phyloP scores from a whole-genome alignment of 2,329 filamentous ascomycete genomes.

The Seiridium unicorne region DNA sequence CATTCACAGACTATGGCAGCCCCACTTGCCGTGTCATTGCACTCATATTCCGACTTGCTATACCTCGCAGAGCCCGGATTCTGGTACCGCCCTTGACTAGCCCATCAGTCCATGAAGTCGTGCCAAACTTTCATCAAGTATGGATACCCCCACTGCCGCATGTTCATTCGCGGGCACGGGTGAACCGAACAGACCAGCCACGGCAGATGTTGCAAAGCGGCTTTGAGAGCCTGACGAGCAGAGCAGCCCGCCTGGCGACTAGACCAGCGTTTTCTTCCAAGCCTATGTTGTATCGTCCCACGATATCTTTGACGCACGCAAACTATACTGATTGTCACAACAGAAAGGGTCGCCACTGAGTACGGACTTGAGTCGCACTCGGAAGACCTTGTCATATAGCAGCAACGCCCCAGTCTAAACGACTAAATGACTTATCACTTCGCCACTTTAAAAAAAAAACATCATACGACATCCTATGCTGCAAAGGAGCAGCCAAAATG shows the following conservation, averaged over 20 bases:
- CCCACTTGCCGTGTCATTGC: neutral
- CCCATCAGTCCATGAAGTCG: neutral
- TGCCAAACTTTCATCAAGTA: neutral
- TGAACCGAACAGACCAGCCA: neutral
- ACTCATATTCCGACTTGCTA: slow-evolving; percentile 1
- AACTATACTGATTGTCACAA: too few relatives aligned
- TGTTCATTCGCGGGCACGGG: neutral
- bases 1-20: neutral
- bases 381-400: neutral
- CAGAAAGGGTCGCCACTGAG: too few relatives aligned
- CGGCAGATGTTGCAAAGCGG: neutral
- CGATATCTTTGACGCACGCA: too few relatives aligned
- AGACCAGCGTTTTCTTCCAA: too few relatives aligned
- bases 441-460: neutral
- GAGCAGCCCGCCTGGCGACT: too few relatives aligned
- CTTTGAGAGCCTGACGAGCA: too few relatives aligned
- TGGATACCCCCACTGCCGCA: neutral
- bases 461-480: neutral
- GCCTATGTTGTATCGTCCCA: too few relatives aligned
- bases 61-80: neutral
- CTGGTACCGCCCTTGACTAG: neutral
- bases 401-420: neutral
- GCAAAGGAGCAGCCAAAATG: neutral
- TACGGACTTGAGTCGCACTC: too few relatives aligned
- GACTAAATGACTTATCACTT: neutral